A percentile compares a stretch with the other conserved stretches of the same genome.
These are phyloP conservation scores for Yamadazyma insecticola DNA, from an alignment of 805 yeast genomes.

Conservation along the genomic window DNA sequence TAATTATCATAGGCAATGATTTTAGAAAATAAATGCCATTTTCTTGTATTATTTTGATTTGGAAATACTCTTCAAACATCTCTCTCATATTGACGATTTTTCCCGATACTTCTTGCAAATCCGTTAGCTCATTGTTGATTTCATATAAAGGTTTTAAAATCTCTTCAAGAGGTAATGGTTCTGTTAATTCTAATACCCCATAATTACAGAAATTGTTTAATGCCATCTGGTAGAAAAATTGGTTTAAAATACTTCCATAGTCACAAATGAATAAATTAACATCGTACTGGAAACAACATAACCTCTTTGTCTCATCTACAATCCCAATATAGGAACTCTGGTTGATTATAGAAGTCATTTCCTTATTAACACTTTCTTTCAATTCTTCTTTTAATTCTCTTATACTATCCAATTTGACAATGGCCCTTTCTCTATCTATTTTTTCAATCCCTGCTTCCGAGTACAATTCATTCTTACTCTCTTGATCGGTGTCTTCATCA, in stretches of 20 bases:
- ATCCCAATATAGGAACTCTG: slow-evolving; percentile 76
- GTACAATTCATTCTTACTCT: too few relatives aligned
- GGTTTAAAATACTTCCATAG: slow-evolving; percentile 63
- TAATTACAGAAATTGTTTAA: slow-evolving; percentile 76
- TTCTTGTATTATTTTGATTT: slow-evolving; percentile 38
- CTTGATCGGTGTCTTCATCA: too few relatives aligned
- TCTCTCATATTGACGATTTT: slow-evolving; percentile 48
- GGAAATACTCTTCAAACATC: slow-evolving; percentile 81
- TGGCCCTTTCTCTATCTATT: slow-evolving; percentile 13
- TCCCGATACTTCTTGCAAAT: slow-evolving; percentile 13
- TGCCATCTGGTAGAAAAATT: slow-evolving; percentile 78
- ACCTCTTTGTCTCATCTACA: slow-evolving; percentile 64
- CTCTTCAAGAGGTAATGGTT: slow-evolving; percentile 20
- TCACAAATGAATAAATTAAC: slow-evolving; percentile 75
- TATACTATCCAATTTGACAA: slow-evolving; percentile 56
- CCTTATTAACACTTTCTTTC: slow-evolving; percentile 41
- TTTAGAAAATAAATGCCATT: slow-evolving; percentile 33
- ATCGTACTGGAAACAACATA: slow-evolving; percentile 83
- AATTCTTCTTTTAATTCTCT: slow-evolving; percentile 49
- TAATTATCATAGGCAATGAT: slow-evolving; percentile 65
- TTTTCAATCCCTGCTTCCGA: too few relatives aligned
- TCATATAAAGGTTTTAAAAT: slow-evolving; percentile 36
- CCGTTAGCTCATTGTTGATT: slow-evolving; percentile 9
- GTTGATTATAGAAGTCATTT: slow-evolving; percentile 62
- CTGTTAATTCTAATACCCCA: slow-evolving; percentile 42